These are phyloP conservation scores for Teratosphaeria pseudoeucalypti DNA, from an alignment of 2,329 filamentous ascomycete species.

Conservation along the genomic window DNA sequence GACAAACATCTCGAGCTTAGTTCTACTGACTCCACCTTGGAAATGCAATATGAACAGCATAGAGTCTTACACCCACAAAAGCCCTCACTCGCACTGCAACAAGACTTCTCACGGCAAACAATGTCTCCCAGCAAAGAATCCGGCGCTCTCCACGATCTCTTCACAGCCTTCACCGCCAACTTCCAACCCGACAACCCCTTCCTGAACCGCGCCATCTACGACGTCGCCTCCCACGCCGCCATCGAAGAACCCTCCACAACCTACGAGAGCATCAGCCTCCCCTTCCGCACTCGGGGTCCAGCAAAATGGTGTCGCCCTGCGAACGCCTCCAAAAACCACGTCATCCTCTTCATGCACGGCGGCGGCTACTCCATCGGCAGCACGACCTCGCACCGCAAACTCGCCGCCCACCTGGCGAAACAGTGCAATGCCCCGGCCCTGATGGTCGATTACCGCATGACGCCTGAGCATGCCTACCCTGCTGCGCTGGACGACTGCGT, in stretches of 20 bases:
- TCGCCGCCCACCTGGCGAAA: conserved; percentile 32
- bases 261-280: conserved; percentile 11
- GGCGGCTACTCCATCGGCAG: conserved; percentile 18
- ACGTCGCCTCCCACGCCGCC: conserved; percentile 14
- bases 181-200: conserved; percentile 9
- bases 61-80: not conserved
- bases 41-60: not conserved
- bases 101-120: not conserved
- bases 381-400: conserved; percentile 15
- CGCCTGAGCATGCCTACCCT: conserved; percentile 49
- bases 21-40: not conserved
- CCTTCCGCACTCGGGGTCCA: conserved; percentile 8
- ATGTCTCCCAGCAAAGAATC: conserved; percentile 21
- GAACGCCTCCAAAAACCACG: conserved; percentile 12
- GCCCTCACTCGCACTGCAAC: not conserved
- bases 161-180: conserved; percentile 8
- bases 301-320: conserved; percentile 13
- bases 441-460: conserved; percentile 48
- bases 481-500: conserved; percentile 45
- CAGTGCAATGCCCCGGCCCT: conserved; percentile 39
- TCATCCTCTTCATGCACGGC: conserved; percentile 17
- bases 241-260: conserved; percentile 13
- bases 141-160: conserved; percentile 10
- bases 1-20: not conserved
- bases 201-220: conserved; percentile 14